Evolutionary conservation across 768 basidiomycete species (phyloP), one percentile per base, ranked within the genome.

Genomic region (Paxillus rubicundulus): DNA sequence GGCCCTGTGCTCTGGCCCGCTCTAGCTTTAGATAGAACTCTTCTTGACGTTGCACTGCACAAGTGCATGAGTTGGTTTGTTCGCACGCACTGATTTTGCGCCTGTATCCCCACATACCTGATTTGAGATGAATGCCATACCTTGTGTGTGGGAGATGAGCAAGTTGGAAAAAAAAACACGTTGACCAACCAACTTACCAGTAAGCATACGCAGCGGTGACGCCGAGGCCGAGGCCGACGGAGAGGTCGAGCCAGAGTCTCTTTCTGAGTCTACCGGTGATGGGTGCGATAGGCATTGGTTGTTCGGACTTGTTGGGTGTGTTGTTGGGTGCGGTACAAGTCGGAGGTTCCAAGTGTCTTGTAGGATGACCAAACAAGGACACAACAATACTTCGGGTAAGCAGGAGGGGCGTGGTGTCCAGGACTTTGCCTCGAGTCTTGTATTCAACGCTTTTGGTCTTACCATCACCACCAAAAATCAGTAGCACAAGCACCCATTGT

Each of bases 181-280:
- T 17, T 16, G n/a, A 34, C 10, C 8, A 40, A 14, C 10, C 36
- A 42, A 79, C 89, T 60, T 55, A 94, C 93, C 93, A 97, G 75
- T 81, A 97, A 3, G 80, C 80, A 64, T 92, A 95, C 30, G 82
- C 92, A 10, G 79, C 76, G 44, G 82, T 76, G 49, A 86, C 58
- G 24, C 92, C 93, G 47, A 96, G 81, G 60, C 89, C 92, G 40
- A 95, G 67, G 36, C 82, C 80, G 62, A 82, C 76, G 43, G 82
- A 77, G 56, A 96, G 61, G 68, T 97, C 94, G 56, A 92, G 82
- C 84, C 90, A 90, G 72, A 95, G 84, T 63, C 85, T 79, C 75
- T 95, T 96, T 76, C 93, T 89, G 75, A 95, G 88, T 76, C 83
- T 92, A 70, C 93, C 93, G 47, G 89, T 89, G 72, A 96, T 93